Conservation (phyloP, 1,284 basidiomycete species). For the Peniophora sp. region DNA sequence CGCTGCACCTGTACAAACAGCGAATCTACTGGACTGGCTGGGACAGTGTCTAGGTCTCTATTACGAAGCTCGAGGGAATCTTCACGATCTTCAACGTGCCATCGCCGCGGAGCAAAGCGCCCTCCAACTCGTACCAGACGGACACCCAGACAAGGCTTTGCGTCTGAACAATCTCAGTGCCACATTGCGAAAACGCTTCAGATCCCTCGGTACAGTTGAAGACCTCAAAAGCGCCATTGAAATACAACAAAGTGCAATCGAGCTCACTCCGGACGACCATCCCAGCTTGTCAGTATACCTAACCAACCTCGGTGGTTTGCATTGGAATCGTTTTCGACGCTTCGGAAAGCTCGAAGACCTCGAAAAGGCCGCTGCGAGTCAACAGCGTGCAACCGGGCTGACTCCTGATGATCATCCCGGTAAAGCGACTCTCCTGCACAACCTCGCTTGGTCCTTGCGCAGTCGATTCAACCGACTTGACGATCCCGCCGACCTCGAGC, state of each 20-base stretch:
- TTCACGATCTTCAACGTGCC: constrained; percentile 19
- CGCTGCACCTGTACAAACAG: no score
- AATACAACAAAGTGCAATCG: not conserved
- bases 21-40: constrained; percentile 3
- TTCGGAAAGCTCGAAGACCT: not conserved
- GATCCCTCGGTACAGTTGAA: not conserved
- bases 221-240: constrained; percentile 1
- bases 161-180: constrained; percentile 1
- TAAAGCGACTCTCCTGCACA: no score
- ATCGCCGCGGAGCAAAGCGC: not conserved
- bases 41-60: constrained; percentile 19
- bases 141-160: not conserved
- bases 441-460: no score
- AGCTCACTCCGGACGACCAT: not conserved
- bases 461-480: no score
- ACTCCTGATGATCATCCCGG: no score
- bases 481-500: no score
- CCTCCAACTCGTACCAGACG: not conserved
- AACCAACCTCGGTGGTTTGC: not conserved
- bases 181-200: not conserved
- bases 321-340: not conserved
- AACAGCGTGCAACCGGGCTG: not conserved
- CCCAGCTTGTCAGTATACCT: not conserved
- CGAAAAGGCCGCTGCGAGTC: not conserved
- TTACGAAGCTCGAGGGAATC: constrained; percentile 11